Percentiles rank a stretch among this genome's conserved stretches.
phyloP scores from a whole-genome alignment of 169 alveolate genomes.

The Babesia sp. region DNA sequence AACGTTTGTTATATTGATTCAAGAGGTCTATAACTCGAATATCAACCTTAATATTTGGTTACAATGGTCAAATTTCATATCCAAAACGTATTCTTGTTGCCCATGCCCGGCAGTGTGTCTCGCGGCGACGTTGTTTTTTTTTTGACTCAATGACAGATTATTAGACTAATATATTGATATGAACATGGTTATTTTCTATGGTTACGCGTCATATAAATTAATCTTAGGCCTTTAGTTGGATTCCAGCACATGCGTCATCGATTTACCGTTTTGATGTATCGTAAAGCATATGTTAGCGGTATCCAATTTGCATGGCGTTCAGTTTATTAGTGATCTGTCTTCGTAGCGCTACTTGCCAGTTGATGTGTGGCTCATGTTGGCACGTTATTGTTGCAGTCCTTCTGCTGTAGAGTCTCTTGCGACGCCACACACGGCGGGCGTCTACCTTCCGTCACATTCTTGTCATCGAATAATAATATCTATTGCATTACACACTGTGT shows the following conservation, averaged over 20 bases:
- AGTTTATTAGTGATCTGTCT: too few species aligned
- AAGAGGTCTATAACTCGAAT: too few species aligned
- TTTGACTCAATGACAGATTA: too few species aligned
- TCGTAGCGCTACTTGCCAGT: background rate
- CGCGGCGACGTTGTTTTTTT: background rate
- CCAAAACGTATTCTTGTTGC: background rate
- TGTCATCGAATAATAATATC: too few species aligned
- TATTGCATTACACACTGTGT: too few species aligned
- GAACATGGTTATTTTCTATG: too few species aligned
- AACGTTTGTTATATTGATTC: too few species aligned
- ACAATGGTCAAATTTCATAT: background rate
- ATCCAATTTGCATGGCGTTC: too few species aligned
- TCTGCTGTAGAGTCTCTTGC: background rate
- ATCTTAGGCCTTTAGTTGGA: background rate
- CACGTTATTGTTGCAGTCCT: too few species aligned
- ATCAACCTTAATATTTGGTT: too few species aligned
- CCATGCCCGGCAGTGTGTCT: background rate
- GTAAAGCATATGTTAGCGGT: background rate
- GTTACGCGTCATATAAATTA: too few species aligned
- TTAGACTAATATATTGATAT: too few species aligned
- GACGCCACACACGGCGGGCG: conserved; percentile 2
- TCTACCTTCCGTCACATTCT: background rate
- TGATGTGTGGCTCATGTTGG: background rate
- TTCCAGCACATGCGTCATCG: background rate
- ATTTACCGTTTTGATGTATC: background rate